These are phyloP conservation scores for Paecilomyces variotii DNA, from an alignment of 2,329 filamentous ascomycete species.

Conservation along the genomic window DNA sequence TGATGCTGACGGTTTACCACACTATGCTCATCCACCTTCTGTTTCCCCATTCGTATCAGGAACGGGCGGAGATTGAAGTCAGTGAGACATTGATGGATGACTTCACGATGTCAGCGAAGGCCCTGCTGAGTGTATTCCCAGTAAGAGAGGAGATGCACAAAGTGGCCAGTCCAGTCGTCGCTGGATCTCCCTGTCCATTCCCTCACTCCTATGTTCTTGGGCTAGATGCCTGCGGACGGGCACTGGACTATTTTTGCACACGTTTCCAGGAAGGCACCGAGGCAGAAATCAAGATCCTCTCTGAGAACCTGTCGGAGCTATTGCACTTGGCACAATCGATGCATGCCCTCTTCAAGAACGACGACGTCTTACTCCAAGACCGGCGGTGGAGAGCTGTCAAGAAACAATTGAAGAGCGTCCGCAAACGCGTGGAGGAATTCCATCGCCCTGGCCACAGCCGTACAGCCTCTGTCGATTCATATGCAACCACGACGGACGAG, in stretches of 20 bases:
- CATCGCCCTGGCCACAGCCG: not conserved
- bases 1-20: slow-evolving; percentile 8
- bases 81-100: slow-evolving; percentile 5
- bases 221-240: slow-evolving; percentile 10
- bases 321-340: not conserved
- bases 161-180: slow-evolving; percentile 3
- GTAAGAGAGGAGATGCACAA: not conserved
- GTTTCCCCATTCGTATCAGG: slow-evolving; percentile 5
- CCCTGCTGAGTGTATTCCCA: slow-evolving; percentile 4
- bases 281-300: not conserved
- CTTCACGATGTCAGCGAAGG: slow-evolving; percentile 5
- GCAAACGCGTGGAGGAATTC: not conserved
- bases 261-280: not conserved
- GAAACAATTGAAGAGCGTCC: not conserved
- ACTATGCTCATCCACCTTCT: slow-evolving; percentile 10
- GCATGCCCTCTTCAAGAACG: not conserved
- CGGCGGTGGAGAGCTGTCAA: not conserved
- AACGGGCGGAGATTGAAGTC: not conserved
- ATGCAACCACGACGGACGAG: not conserved
- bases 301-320: not conserved
- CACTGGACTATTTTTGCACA: slow-evolving; percentile 5
- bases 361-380: not conserved
- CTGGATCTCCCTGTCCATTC: not conserved
- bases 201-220: slow-evolving; percentile 6
- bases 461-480: not conserved